These are phyloP conservation scores for Coniferiporia weirii DNA, from an alignment of 1,284 basidiomycete genomes.

Conservation along the genomic window DNA sequence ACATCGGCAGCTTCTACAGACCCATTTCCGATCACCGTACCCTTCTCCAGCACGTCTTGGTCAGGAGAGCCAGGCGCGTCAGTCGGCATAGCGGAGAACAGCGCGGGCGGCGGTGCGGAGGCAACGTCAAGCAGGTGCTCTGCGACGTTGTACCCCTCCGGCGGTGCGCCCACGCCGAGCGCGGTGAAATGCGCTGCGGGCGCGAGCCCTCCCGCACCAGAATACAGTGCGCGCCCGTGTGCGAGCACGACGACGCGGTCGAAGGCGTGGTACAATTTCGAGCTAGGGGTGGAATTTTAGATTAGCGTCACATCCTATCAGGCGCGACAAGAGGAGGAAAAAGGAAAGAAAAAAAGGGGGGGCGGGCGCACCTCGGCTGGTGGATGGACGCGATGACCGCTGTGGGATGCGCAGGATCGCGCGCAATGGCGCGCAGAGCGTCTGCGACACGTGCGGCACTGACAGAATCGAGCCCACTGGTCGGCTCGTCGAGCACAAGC, in stretches of 20 bases:
- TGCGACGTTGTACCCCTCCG: slow-evolving; percentile 80
- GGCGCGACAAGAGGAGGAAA: neutral
- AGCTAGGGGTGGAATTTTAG: slow-evolving; percentile 35
- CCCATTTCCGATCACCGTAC: too few relatives aligned
- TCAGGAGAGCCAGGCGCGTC: neutral
- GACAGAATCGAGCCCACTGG: slow-evolving; percentile 80
- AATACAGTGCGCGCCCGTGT: slow-evolving; percentile 75
- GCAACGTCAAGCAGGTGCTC: slow-evolving; percentile 87
- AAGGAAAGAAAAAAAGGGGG: neutral
- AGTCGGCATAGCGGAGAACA: slow-evolving; percentile 29
- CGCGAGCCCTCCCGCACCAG: slow-evolving; percentile 64
- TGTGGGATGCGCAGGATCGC: slow-evolving; percentile 61
- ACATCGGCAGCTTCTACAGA: too few relatives aligned
- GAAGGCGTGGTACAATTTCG: slow-evolving; percentile 80
- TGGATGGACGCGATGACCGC: slow-evolving; percentile 86
- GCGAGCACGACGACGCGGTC: slow-evolving; percentile 77
- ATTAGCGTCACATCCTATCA: too few relatives aligned
- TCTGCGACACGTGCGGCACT: slow-evolving; percentile 76
- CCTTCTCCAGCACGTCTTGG: too few relatives aligned
- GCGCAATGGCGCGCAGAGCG: slow-evolving; percentile 70
- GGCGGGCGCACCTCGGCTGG: slow-evolving; percentile 60
- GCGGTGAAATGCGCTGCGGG: slow-evolving; percentile 61
- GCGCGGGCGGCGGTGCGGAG: slow-evolving; percentile 48
- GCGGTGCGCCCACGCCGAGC: slow-evolving; percentile 40
- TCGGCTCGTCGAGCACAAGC: slow-evolving; percentile 80